These are phyloP conservation scores for Phaeodactylum tricornutum DNA, from an alignment of 108 stramenopile species.

Conservation along the genomic window DNA sequence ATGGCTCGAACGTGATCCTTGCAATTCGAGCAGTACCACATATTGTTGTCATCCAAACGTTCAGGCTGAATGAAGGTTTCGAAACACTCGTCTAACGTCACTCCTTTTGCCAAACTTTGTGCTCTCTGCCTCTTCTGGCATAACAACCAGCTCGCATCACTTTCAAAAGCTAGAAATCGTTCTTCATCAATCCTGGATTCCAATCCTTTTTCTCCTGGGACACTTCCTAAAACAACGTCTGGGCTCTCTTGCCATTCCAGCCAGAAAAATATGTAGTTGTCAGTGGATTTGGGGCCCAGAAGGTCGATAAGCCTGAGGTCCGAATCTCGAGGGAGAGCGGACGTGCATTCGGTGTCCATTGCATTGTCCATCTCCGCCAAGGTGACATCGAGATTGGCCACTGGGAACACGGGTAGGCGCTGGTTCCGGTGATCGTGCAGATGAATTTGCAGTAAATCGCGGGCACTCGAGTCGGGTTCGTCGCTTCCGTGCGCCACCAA, in stretches of 20 bases:
- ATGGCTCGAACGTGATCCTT: slow-evolving; percentile 81
- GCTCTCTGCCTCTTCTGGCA: slow-evolving; percentile 7
- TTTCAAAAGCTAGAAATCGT: slow-evolving; percentile 15
- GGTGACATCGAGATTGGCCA: no score
- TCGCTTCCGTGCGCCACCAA: slow-evolving; percentile 8
- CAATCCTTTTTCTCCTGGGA: slow-evolving; percentile 1
- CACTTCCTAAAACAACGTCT: neutral
- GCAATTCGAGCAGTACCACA: slow-evolving; percentile 87
- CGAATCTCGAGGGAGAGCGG: slow-evolving; percentile 17
- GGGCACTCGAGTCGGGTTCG: neutral
- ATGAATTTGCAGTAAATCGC: slow-evolving; percentile 19
- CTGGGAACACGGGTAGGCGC: slow-evolving; percentile 15
- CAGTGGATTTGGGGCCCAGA: slow-evolving; percentile 22
- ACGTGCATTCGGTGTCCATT: slow-evolving; percentile 8
- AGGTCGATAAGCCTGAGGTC: slow-evolving; percentile 13
- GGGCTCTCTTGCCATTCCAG: slow-evolving; percentile 27
- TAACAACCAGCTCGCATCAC: slow-evolving; percentile 23
- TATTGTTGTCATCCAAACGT: slow-evolving; percentile 81
- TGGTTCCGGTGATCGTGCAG: slow-evolving; percentile 16
- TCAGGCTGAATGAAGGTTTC: slow-evolving; percentile 71
- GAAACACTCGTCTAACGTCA: slow-evolving; percentile 70
- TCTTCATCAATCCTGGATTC: slow-evolving; percentile 9
- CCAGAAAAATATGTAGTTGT: slow-evolving; percentile 27
- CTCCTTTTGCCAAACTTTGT: slow-evolving; percentile 5
- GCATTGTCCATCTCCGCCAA: no score